Evolutionary conservation across 2,329 filamentous ascomycete genomes (phyloP), one percentile per base, ranked within the genome.

Genomic region (Aspergillus aculeatus): DNA sequence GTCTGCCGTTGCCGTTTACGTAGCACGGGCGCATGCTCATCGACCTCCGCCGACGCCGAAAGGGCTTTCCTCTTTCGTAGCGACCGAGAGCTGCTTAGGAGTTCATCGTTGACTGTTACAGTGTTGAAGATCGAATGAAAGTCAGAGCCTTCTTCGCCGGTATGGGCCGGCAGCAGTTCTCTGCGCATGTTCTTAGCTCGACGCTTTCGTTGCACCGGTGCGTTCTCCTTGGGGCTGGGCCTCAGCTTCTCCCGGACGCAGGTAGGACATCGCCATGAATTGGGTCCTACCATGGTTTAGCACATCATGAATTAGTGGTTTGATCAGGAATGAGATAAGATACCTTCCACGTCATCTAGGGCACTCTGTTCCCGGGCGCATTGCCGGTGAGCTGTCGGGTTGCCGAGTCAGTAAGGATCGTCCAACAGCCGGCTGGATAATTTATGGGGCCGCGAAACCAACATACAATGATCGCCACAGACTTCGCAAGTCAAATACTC

Each of bases 41-140:
- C 87, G 14, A 68, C 81, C 59, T 86, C 84, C 12, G 84, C 81
- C 3, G 90, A 89, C 1, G 91, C 92, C 19, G 90, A 89, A 1
- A 91, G 91, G 21, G 91, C 88, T 75, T 94, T 96, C 56, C 93
- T 86, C 77, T 96, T 96, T 61, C 93, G 85, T 61, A 96, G 79
- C 32, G 90, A 85, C 56, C 92, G 88, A 9, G 91, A 88, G 50
- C 89, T 90, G 74, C 94, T 89, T 78, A 89, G 82, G 7, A 88
- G 83, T 68, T 92, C 89, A 62, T 89, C 89, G 56, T 89, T 85
- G 56, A 90, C 81, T 41, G 90, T 87, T 11, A 90, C 78, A 58
- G 87, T 87, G 65, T 89, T 89, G 74, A 92, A 92, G 29, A 92
- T 86, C 0, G 90, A 92, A 74, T 91, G 89, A 16, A 90, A 90